Percentiles rank a stretch among this genome's conserved stretches.
These are phyloP conservation scores for Corymbia calophylla DNA, from an alignment of 441 rosid species.

Conservation along the genomic window DNA sequence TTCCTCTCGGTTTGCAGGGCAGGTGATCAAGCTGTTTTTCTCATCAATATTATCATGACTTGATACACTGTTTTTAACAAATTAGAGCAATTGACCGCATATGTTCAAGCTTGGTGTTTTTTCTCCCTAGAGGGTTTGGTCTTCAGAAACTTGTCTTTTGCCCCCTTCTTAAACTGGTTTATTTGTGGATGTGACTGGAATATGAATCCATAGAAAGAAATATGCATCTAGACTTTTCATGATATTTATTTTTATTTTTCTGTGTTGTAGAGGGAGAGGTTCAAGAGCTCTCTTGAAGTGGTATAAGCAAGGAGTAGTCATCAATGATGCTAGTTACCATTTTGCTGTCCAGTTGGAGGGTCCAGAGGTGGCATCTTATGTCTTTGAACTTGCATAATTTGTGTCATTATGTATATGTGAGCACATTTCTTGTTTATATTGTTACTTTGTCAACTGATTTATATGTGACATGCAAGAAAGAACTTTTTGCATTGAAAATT, in stretches of 20 bases:
- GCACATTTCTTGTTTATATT: neutral
- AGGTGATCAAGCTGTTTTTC: constrained; percentile 29
- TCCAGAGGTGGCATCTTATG: constrained; percentile 47
- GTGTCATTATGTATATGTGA: neutral
- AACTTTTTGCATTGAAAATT: neutral
- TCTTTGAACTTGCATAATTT: neutral
- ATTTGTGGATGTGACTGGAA: neutral
- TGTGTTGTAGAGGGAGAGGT: constrained; percentile 68
- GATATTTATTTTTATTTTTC: neutral
- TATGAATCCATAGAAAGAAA: neutral
- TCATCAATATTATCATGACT: neutral
- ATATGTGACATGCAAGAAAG: neutral
- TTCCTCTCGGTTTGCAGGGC: constrained; percentile 89
- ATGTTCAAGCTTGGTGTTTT: neutral
- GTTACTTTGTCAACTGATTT: neutral
- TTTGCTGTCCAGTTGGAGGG: constrained; percentile 78
- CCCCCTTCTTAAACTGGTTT: neutral
- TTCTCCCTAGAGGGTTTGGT: neutral
- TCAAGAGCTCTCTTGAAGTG: constrained; percentile 83
- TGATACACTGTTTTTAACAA: neutral
- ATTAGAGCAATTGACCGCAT: neutral
- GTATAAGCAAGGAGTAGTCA: constrained; percentile 53
- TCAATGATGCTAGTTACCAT: constrained; percentile 88
- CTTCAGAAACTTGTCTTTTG: neutral
- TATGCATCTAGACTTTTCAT: neutral